phyloP scores from a whole-genome alignment of 2,329 filamentous ascomycete genomes.

The Tolypocladium sp. region DNA sequence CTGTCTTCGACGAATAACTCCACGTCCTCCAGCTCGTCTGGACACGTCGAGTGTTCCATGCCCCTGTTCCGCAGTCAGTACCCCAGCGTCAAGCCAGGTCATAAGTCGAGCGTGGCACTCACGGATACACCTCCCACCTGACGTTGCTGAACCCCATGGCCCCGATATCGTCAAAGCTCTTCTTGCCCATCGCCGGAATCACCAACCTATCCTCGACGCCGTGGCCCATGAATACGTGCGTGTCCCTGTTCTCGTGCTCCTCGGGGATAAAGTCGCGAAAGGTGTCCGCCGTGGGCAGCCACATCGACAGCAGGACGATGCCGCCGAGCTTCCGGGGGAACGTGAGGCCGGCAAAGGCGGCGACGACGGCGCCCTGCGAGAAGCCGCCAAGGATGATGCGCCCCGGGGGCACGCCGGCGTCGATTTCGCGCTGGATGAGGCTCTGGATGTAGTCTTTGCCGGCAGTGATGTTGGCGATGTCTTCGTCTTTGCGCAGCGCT shows the following conservation, averaged over 20 bases:
- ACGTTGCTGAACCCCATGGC: slow-evolving; percentile 58
- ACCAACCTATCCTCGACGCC: slow-evolving; percentile 66
- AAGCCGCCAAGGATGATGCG: slow-evolving; percentile 76
- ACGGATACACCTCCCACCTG: slow-evolving; percentile 68
- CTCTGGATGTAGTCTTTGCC: slow-evolving; percentile 64
- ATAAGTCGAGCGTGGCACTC: slow-evolving; percentile 19
- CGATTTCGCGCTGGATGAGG: slow-evolving; percentile 69
- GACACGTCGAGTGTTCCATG: slow-evolving; percentile 66
- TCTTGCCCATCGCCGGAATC: slow-evolving; percentile 52
- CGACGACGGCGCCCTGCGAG: slow-evolving; percentile 74
- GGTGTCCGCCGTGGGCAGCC: slow-evolving; percentile 51
- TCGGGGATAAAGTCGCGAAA: slow-evolving; percentile 27
- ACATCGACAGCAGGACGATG: slow-evolving; percentile 73
- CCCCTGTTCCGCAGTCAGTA: slow-evolving; percentile 32
- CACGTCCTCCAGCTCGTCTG: slow-evolving; percentile 74
- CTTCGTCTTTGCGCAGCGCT: slow-evolving; percentile 26
- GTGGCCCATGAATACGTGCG: slow-evolving; percentile 76
- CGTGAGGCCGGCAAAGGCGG: slow-evolving; percentile 67
- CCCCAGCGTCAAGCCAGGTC: neutral
- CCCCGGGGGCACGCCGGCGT: slow-evolving; percentile 64
- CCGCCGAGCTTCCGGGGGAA: slow-evolving; percentile 58
- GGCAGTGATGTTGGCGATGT: slow-evolving; percentile 61
- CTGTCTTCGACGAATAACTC: slow-evolving; percentile 36
- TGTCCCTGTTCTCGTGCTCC: slow-evolving; percentile 40
- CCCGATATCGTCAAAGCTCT: slow-evolving; percentile 55